A percentile compares a stretch with the other conserved stretches of the same genome.
Conservation (phyloP, 345 rosid genomes). For the Gossypium rotundifolium region DNA sequence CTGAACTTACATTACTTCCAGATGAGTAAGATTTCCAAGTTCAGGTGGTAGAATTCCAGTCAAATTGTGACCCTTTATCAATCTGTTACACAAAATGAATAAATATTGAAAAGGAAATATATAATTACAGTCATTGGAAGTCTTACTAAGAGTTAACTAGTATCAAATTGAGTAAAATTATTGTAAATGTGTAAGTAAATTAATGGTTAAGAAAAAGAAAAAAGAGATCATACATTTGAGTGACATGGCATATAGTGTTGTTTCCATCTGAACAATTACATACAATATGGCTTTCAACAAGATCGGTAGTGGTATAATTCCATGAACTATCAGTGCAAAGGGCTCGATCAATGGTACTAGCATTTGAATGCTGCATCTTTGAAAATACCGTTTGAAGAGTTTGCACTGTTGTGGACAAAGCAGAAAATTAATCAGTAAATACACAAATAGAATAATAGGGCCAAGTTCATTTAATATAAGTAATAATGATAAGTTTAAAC, state of each 20-base stretch:
- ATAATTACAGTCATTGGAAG: background rate
- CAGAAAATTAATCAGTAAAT: background rate
- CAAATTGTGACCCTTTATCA: conserved; percentile 47
- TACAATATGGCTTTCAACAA: conserved; percentile 23
- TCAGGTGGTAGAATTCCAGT: conserved; percentile 64
- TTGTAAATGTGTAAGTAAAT: background rate
- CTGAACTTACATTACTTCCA: conserved; percentile 42
- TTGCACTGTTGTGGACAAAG: conserved; percentile 34
- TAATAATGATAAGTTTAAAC: background rate
- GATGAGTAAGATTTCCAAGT: conserved; percentile 48
- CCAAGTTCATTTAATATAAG: background rate
- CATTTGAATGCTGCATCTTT: conserved; percentile 30
- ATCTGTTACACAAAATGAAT: conserved; percentile 27
- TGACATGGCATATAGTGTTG: conserved; percentile 49
- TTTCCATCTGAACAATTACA: conserved; percentile 43
- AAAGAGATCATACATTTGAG: conserved; percentile 40
- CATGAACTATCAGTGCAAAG: conserved; percentile 44
- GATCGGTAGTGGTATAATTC: background rate
- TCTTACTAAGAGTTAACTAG: background rate
- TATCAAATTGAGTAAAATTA: background rate
- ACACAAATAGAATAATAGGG: background rate
- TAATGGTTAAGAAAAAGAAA: background rate
- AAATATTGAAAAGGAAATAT: background rate
- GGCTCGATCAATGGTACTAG: conserved; percentile 19
- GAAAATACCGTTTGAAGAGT: conserved; percentile 37